Evolutionary conservation across 345 rosid species (phyloP), one percentile per base, ranked within the genome.

Genomic region (Eucalyptus sideroxylon): DNA sequence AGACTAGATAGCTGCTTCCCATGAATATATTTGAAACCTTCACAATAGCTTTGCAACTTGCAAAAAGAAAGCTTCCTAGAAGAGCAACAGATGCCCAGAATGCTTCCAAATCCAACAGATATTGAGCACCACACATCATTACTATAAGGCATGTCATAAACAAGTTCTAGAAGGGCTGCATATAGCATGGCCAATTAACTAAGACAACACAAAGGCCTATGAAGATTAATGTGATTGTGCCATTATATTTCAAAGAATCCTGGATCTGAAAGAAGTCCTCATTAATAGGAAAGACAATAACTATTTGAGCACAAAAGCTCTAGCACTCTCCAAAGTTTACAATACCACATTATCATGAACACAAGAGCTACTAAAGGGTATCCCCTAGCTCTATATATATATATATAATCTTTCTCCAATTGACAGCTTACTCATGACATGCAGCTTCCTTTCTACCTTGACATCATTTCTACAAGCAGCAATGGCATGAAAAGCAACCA

Each of bases 81-180:
- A 56, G 62, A 56, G 62, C 62, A 56, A 56, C 30, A 56, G 62
- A 56, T 23, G 27, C 62, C 62, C 1, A 0, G 27, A 56, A 56
- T 56, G 62, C 0, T 9, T 56, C 62, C 62, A 0, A 23, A 56
- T 1, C 1, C 12, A 23, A 56, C 30, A 56, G 26, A 56, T 56
- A 56, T 56, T 56, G 62, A 56, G 0, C 62, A 56, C 27, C 13
- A 0, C 62, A 56, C 30, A 56, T 56, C 62, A 56, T 23, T 56
- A 56, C 62, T 56, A 56, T 56, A 56, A 56, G 62, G 62, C 13
- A 0, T 56, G 62, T 56, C 62, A 56, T 56, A 56, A 56, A 56
- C 62, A 56, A 56, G 0, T 4, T 9, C 62, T 0, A 23, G 62
- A 56, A 56, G 27, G 62, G 30, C 12, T 56, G 1, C 0, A 23